These are phyloP conservation scores for Mycena amicta DNA, from an alignment of 768 basidiomycete genomes.

Conservation along the genomic window DNA sequence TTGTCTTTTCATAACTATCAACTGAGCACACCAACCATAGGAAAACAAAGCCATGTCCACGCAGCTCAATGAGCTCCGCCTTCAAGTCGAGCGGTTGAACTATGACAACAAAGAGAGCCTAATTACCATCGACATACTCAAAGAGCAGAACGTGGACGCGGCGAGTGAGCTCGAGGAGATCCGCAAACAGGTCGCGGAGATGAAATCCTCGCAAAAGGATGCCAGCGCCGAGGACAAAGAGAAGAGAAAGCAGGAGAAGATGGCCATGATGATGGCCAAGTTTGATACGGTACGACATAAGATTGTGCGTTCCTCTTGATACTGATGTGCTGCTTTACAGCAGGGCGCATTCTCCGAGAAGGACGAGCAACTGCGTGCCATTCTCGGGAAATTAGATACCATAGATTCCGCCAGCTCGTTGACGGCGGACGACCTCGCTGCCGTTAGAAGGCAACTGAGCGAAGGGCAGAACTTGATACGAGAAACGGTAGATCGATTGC, in stretches of 20 bases:
- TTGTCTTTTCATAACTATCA: not conserved
- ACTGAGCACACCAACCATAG: constrained; percentile 36
- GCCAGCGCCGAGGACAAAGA: constrained; percentile 94
- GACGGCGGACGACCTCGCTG: constrained; percentile 74
- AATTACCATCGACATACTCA: constrained; percentile 92
- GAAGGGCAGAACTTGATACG: constrained; percentile 86
- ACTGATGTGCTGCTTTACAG: constrained; percentile 38
- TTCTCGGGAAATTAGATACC: constrained; percentile 81
- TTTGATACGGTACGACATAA: constrained; percentile 79
- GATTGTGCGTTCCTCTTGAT: constrained; percentile 31
- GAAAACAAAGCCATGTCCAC: constrained; percentile 95
- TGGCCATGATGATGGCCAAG: constrained; percentile 99
- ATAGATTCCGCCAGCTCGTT: constrained; percentile 71
- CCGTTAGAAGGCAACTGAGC: constrained; percentile 84
- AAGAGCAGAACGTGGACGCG: constrained; percentile 90
- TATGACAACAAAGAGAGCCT: constrained; percentile 95
- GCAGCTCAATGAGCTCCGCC: constrained; percentile 88
- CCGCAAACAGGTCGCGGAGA: constrained; percentile 72
- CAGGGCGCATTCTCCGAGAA: constrained; percentile 96
- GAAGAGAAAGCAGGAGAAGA: constrained; percentile 98
- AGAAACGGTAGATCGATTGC: constrained; percentile 86
- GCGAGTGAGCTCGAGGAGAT: constrained; percentile 89
- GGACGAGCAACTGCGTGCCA: constrained; percentile 87
- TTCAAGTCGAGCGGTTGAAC: constrained; percentile 89
- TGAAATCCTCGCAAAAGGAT: constrained; percentile 82